Evolutionary conservation across 169 alveolate species (phyloP).

Genomic region (Plasmodium yoelii): DNA sequence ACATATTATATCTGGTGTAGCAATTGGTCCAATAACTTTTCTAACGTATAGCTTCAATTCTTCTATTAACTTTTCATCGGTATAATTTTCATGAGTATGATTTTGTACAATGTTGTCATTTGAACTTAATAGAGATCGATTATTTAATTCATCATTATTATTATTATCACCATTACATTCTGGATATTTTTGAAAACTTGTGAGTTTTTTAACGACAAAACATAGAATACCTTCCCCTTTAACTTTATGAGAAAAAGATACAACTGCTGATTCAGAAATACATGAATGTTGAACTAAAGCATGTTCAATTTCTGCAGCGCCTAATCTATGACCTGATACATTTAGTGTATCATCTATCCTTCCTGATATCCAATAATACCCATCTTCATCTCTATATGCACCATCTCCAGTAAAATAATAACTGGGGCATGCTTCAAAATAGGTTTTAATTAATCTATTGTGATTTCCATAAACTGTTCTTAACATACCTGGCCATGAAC

Average conservation of each 20-base stretch:
- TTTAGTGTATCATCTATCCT: slow-evolving; percentile 97
- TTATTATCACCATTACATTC: slow-evolving; percentile 36
- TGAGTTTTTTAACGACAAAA: slow-evolving; percentile 89
- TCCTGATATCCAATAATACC: slow-evolving; percentile 96
- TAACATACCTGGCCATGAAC: slow-evolving; percentile 94
- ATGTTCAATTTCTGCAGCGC: slow-evolving; percentile 95
- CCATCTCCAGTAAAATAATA: slow-evolving; percentile 97
- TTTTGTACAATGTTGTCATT: background rate
- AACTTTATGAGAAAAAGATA: slow-evolving; percentile 93
- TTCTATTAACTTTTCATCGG: slow-evolving; percentile 59
- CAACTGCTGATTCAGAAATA: slow-evolving; percentile 94
- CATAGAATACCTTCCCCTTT: slow-evolving; percentile 95
- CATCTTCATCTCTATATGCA: slow-evolving; percentile 94
- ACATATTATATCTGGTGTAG: slow-evolving; percentile 93
- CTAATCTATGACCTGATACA: slow-evolving; percentile 95
- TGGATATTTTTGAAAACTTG: slow-evolving; percentile 27
- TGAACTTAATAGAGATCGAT: background rate
- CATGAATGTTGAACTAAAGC: slow-evolving; percentile 90
- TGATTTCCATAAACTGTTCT: slow-evolving; percentile 93
- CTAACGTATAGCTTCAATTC: slow-evolving; percentile 82
- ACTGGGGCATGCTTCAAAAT: slow-evolving; percentile 89
- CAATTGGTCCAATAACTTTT: slow-evolving; percentile 93
- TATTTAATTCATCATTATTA: slow-evolving; percentile 37
- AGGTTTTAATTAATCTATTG: slow-evolving; percentile 86
- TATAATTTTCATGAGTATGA: slow-evolving; percentile 4